Evolutionary conservation across 306 rosid genomes (phyloP).

Genomic region (Pterocarpus santalinus): DNA sequence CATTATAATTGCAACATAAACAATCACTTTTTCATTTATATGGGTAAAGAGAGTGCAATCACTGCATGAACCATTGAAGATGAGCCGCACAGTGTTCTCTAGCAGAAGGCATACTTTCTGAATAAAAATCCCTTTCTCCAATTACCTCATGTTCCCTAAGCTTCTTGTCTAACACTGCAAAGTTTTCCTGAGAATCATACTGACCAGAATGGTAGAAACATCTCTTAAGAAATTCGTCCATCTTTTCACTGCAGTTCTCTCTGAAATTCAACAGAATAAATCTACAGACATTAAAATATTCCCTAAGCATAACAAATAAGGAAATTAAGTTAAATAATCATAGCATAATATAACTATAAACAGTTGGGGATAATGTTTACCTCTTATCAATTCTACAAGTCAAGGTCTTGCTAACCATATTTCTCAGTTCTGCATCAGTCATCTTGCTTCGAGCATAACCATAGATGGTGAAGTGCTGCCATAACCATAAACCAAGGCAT

Average conservation of each 20-base stretch:
- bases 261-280: constrained; percentile 59
- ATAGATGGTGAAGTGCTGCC: constrained; percentile 80
- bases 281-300: constrained; percentile 32
- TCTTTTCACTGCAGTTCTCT: constrained; percentile 84
- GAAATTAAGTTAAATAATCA: constrained; percentile 1
- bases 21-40: background rate
- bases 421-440: constrained; percentile 85
- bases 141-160: constrained; percentile 89
- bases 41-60: background rate
- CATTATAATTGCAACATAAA: constrained; percentile 25
- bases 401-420: constrained; percentile 92
- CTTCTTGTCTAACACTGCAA: constrained; percentile 78
- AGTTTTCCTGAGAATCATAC: constrained; percentile 83
- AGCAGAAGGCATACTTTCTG: constrained; percentile 18
- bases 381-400: constrained; percentile 93
- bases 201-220: constrained; percentile 96
- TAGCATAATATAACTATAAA: background rate
- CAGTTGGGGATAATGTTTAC: constrained; percentile 45
- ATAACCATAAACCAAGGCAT: constrained; percentile 33
- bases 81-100: background rate
- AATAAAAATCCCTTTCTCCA: constrained; percentile 13
- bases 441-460: constrained; percentile 96
- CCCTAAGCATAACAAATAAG: constrained; percentile 3
- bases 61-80: constrained; percentile 26
- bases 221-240: constrained; percentile 84